Conservation (phyloP, 768 basidiomycete genomes). For the Leucosporidium creatinivorum region DNA sequence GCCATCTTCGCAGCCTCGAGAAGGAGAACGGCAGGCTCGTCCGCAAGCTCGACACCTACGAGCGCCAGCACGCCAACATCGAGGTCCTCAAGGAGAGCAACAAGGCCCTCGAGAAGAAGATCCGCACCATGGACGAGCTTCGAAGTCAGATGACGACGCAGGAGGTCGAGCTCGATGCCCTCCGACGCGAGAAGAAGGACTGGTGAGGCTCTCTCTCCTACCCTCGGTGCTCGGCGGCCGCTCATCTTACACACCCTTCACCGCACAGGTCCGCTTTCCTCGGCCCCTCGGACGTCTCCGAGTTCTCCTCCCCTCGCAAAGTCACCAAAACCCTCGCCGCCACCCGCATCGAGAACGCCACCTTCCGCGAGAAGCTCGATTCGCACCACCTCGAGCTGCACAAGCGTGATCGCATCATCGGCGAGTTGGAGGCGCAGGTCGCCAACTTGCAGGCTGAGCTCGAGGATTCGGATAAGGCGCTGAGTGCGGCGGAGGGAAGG, state of each 20-base stretch:
- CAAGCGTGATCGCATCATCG: conserved; percentile 30
- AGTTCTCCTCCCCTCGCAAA: conserved; percentile 31
- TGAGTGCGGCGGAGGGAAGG: conserved; percentile 19
- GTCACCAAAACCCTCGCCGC: conserved; percentile 35
- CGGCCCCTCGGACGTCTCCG: conserved; percentile 9
- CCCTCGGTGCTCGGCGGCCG: too few species aligned
- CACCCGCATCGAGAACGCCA: conserved; percentile 32
- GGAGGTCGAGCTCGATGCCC: conserved; percentile 21
- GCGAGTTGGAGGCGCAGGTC: conserved; percentile 25
- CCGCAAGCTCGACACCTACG: conserved; percentile 31
- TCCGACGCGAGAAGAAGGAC: conserved; percentile 33
- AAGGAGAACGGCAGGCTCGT: conserved; percentile 33
- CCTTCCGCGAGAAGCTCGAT: conserved; percentile 31
- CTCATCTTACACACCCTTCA: too few species aligned
- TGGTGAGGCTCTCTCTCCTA: conserved; percentile 17
- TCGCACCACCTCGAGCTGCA: conserved; percentile 27
- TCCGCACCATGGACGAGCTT: conserved; percentile 23
- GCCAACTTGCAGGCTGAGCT: conserved; percentile 4
- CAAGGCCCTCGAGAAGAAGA: conserved; percentile 31
- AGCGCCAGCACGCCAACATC: conserved; percentile 30
- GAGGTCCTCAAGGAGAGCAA: conserved; percentile 37
- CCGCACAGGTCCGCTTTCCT: conserved; percentile 24
- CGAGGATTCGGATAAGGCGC: conserved; percentile 5
- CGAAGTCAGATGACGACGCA: conserved; percentile 16
- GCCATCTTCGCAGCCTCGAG: conserved; percentile 33